Conservation (phyloP, 768 basidiomycete genomes). For the Lepiota venenata region DNA sequence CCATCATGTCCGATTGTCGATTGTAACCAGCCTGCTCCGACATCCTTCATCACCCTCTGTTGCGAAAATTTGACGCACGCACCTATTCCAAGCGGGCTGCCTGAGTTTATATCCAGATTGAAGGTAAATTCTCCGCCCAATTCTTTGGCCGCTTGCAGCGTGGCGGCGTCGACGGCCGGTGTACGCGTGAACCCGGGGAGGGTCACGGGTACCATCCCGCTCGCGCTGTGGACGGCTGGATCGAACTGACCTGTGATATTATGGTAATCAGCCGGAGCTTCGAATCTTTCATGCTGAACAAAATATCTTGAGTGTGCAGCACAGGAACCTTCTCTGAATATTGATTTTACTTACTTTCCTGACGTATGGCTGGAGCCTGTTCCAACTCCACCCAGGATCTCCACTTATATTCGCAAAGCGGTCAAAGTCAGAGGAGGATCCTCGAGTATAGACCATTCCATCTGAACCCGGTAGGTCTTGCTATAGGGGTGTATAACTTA, state of each 20-base stretch:
- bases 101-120: constrained; percentile 15
- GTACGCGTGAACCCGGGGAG: constrained; percentile 15
- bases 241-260: constrained; percentile 18
- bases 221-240: constrained; percentile 18
- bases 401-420: constrained; percentile 23
- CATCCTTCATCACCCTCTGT: background rate
- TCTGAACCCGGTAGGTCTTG: constrained; percentile 14
- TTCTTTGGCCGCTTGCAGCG: constrained; percentile 16
- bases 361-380: constrained; percentile 23
- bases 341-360: constrained; percentile 15
- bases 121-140: constrained; percentile 13
- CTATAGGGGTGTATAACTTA: background rate
- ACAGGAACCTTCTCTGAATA: background rate
- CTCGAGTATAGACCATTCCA: constrained; percentile 23
- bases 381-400: constrained; percentile 33
- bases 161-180: constrained; percentile 16
- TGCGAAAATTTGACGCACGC: background rate
- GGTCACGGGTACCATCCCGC: constrained; percentile 15
- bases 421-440: constrained; percentile 17
- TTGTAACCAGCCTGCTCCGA: constrained; percentile 19
- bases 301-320: constrained; percentile 26
- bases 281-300: constrained; percentile 23
- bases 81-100: constrained; percentile 12
- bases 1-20: constrained; percentile 19
- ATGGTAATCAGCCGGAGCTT: constrained; percentile 16